phyloP scores from a whole-genome alignment of 345 rosid genomes.

The Combretum micranthum region DNA sequence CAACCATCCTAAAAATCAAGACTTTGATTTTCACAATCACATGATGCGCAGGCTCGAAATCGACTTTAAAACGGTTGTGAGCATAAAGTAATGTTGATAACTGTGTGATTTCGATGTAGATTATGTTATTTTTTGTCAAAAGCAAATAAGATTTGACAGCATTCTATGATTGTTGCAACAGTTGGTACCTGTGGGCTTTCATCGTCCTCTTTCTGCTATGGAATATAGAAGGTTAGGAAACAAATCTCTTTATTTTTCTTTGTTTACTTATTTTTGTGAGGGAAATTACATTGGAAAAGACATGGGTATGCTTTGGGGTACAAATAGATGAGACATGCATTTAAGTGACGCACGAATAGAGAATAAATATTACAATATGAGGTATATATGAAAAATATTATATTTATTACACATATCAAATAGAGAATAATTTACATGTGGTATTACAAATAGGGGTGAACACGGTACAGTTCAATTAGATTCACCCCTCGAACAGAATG shows the following conservation, averaged over 20 bases:
- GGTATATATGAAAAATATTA: too few species aligned
- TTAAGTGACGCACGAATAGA: too few species aligned
- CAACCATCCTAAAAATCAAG: constrained; percentile 21
- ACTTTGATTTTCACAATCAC: constrained; percentile 61
- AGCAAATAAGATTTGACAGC: too few species aligned
- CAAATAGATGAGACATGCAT: too few species aligned
- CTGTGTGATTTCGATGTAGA: background rate
- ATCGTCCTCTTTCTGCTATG: constrained; percentile 69
- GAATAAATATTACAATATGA: too few species aligned
- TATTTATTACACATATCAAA: too few species aligned
- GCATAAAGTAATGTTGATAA: constrained; percentile 48
- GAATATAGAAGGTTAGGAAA: constrained; percentile 47
- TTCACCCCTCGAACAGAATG: too few species aligned
- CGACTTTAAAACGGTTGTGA: constrained; percentile 64
- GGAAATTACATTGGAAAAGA: background rate
- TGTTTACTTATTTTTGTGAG: background rate
- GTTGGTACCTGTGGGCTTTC: constrained; percentile 91
- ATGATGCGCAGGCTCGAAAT: constrained; percentile 53
- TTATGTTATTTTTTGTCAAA: too few species aligned
- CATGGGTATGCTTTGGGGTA: too few species aligned
- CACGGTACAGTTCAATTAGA: too few species aligned
- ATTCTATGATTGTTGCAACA: constrained; percentile 7
- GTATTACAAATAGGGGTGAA: too few species aligned
- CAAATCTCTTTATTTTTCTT: background rate
- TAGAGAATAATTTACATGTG: too few species aligned